Evolutionary conservation across 352 stramenopile species (phyloP).

Genomic region (Globisporangium alternatum): DNA sequence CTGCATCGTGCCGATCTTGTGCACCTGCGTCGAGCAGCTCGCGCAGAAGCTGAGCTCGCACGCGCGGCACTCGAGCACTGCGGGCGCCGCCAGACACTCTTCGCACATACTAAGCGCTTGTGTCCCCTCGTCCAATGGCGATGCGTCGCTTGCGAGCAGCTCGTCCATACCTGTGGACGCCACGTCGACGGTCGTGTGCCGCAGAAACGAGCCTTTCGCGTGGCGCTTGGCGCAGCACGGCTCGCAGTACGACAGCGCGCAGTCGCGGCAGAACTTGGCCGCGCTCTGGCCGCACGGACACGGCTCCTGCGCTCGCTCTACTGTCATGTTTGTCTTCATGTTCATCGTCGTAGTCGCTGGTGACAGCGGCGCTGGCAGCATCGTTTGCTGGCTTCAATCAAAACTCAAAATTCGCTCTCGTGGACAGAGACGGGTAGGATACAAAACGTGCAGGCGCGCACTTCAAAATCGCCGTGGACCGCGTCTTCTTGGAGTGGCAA

Average conservation of each 20-base stretch:
- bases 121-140: constrained; percentile 9
- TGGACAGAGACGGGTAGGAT: neutral
- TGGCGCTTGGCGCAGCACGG: constrained; percentile 30
- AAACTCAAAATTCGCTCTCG: constrained; percentile 2
- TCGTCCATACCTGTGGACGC: neutral
- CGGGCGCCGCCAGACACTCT: constrained; percentile 30
- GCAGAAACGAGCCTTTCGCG: constrained; percentile 32
- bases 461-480: no score
- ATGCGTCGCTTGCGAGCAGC: neutral
- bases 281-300: constrained; percentile 28
- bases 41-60: constrained; percentile 53
- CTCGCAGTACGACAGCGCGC: constrained; percentile 36
- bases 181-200: constrained; percentile 24
- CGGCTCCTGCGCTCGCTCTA: neutral
- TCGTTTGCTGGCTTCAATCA: neutral
- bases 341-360: neutral
- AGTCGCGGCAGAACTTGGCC: constrained; percentile 23
- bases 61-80: constrained; percentile 35
- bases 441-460: neutral
- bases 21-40: constrained; percentile 33
- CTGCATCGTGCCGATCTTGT: constrained; percentile 41
- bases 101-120: constrained; percentile 30
- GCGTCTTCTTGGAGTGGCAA: no score
- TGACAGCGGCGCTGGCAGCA: neutral
- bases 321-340: neutral